Percentiles rank a stretch among this genome's conserved stretches.
Evolutionary conservation across 106 monocot genomes (phyloP).

Genomic region (Amphibolis antarctica): DNA sequence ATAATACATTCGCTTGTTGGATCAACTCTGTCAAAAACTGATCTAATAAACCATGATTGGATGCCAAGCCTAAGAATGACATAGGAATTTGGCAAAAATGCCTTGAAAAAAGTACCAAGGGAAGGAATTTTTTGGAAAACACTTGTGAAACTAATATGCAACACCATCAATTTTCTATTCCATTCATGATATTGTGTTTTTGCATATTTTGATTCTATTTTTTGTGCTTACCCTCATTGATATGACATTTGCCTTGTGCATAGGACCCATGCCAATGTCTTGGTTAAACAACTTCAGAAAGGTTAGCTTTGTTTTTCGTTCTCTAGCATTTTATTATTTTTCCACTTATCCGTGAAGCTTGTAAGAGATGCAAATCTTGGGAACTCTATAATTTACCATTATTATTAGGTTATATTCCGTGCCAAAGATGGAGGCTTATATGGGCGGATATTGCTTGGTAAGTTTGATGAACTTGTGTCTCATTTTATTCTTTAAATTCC

Average conservation of each 20-base stretch:
- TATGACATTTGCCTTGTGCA: constrained; percentile 10
- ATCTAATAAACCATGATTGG: too few species aligned
- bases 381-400: not conserved
- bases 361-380: not conserved
- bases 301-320: constrained; percentile 15
- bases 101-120: too few species aligned
- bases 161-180: too few species aligned
- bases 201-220: too few species aligned
- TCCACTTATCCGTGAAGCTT: not conserved
- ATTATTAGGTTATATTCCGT: constrained; percentile 46
- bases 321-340: not conserved
- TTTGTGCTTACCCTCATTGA: not conserved
- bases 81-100: too few species aligned
- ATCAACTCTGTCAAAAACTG: too few species aligned
- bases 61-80: too few species aligned
- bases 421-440: constrained; percentile 43
- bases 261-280: constrained; percentile 55
- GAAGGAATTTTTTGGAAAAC: too few species aligned
- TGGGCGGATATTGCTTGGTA: constrained; percentile 58
- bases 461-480: constrained; percentile 1
- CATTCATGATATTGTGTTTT: too few species aligned
- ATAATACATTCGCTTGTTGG: too few species aligned
- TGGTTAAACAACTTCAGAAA: constrained; percentile 59
- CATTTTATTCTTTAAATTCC: not conserved
- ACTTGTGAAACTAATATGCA: too few species aligned